phyloP scores from a whole-genome alignment of 768 basidiomycete genomes.

The Auricularia sp. region DNA sequence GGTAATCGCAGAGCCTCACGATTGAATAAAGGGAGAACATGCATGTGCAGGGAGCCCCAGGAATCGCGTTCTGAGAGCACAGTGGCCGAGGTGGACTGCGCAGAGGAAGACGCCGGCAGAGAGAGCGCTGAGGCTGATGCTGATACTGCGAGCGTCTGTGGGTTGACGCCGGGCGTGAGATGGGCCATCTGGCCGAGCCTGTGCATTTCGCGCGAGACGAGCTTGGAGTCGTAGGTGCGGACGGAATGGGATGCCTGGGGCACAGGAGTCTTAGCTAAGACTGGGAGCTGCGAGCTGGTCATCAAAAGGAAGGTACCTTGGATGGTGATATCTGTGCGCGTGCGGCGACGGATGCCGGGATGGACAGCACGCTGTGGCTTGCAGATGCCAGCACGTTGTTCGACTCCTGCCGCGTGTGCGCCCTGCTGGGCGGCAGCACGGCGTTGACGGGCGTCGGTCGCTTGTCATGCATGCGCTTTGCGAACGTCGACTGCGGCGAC shows the following conservation, averaged over 20 bases:
- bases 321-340: constrained; percentile 23
- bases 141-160: constrained; percentile 39
- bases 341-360: not conserved
- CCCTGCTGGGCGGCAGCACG: not conserved
- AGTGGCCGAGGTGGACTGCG: constrained; percentile 32
- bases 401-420: not conserved
- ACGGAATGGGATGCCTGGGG: constrained; percentile 33
- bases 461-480: not conserved
- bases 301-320: constrained; percentile 19
- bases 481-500: not conserved
- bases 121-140: constrained; percentile 42
- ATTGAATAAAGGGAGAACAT: constrained; percentile 86
- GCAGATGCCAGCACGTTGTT: not conserved
- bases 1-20: constrained; percentile 77
- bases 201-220: constrained; percentile 80
- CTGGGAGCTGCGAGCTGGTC: constrained; percentile 18
- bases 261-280: constrained; percentile 7
- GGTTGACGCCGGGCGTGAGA: constrained; percentile 28
- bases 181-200: constrained; percentile 57
- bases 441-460: not conserved
- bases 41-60: constrained; percentile 76
- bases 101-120: constrained; percentile 17
- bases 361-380: not conserved
- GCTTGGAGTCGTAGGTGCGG: constrained; percentile 70
- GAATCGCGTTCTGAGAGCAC: constrained; percentile 35